These are phyloP conservation scores for Venturia effusa DNA, from an alignment of 2,329 filamentous ascomycete species.

Conservation along the genomic window DNA sequence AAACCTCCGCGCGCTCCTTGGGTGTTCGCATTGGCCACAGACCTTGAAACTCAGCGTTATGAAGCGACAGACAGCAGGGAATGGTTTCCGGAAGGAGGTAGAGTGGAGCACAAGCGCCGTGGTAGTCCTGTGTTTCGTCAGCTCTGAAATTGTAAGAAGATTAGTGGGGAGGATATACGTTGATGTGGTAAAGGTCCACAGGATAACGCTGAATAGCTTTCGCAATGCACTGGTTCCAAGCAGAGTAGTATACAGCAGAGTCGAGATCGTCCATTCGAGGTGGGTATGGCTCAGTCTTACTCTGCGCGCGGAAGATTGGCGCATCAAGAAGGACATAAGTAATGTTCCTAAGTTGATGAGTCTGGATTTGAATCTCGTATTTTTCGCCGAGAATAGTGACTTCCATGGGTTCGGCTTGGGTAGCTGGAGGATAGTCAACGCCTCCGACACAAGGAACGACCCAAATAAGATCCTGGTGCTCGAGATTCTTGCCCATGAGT, in stretches of 20 bases:
- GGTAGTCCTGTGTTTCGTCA: conserved; percentile 31
- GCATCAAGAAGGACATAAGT: conserved; percentile 58
- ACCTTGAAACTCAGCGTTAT: conserved; percentile 61
- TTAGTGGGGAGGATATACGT: conserved; percentile 24
- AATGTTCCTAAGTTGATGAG: conserved; percentile 53
- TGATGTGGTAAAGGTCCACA: conserved; percentile 55
- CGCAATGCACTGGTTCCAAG: conserved; percentile 61
- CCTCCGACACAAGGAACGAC: conserved; percentile 45
- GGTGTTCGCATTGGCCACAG: conserved; percentile 56
- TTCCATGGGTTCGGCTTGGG: conserved; percentile 48
- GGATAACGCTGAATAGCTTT: conserved; percentile 51
- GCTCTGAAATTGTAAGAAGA: conserved; percentile 18
- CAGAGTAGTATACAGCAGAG: conserved; percentile 57
- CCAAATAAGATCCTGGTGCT: conserved; percentile 54
- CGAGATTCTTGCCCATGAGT: conserved; percentile 55
- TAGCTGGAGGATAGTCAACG: conserved; percentile 51
- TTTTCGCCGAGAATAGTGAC: conserved; percentile 50
- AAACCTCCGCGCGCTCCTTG: conserved; percentile 52
- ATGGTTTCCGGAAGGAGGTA: conserved; percentile 54
- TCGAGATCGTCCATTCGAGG: conserved; percentile 60
- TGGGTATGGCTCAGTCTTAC: conserved; percentile 52
- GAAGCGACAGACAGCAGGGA: conserved; percentile 52
- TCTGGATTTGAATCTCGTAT: conserved; percentile 53
- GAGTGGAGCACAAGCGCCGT: conserved; percentile 51
- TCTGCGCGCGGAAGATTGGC: conserved; percentile 55